Base-by-base conservation (phyloP, 2,329 filamentous ascomycete species). In the Fusarium euwallaceae region DNA sequence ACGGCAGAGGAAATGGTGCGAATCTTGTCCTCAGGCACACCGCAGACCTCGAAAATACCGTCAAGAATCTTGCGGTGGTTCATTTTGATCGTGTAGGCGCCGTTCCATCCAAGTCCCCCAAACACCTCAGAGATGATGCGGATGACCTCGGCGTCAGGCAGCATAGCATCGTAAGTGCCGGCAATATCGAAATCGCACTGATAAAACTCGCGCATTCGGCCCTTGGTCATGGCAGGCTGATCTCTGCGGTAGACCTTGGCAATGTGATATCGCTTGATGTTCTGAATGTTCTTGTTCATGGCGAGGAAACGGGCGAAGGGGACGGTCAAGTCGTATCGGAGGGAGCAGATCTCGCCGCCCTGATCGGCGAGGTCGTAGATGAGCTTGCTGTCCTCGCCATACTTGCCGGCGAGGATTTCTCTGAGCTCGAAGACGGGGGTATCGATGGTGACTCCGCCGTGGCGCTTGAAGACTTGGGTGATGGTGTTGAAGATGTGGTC, bases 151-250 rank as follows among this genome's bases (percentile, higher is more conserved):
- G 95, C 94, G 80, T 98, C 96, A 66, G 95, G 94, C 29, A 98
- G 89, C 95, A 98, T 98, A 64, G 94, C 85, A 81, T 98, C 96
- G 85, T 95, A 97, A 48, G 86, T 87, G 71, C 95, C 95, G 14
- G 95, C 95, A 84, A 98, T 96, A 82, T 98, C 95, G 81, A 98
- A 97, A 85, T 98, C 96, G 86, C 95, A 98, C 84, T 98, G 95
- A 86, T 97, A 98, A 84, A 98, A 98, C 84, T 98, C 96, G 80
- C 96, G 91, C 93, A 98, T 97, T 64, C 95, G 91, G 61, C 95
- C 96, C 82, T 97, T 97, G 72, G 93, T 94, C 86, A 98, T 94
- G 71, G 95, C 78, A 14, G 84, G 84, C 72, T 86, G 84, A 67
- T 86, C 84, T 77, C 84, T 77, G 58, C 85, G 83, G 81, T 86